These are phyloP conservation scores for Phenoliferia sp. DNA, from an alignment of 1,284 basidiomycete species.

Conservation along the genomic window DNA sequence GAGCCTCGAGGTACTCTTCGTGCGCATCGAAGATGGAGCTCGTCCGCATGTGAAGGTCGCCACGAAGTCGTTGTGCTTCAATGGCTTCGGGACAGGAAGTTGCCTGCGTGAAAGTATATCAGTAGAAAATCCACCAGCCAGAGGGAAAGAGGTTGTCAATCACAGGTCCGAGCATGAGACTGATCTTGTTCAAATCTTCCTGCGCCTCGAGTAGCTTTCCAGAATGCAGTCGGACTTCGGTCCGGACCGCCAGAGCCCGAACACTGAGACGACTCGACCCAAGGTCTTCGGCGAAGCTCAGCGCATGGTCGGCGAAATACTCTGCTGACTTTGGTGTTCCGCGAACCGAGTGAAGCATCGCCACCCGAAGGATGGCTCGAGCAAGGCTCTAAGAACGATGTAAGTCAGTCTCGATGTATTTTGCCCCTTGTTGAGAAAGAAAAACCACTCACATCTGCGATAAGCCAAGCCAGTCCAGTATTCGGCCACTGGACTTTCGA, in stretches of 20 bases:
- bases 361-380: conserved; percentile 58
- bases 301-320: conserved; percentile 70
- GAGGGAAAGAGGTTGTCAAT: not conserved
- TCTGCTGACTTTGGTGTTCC: conserved; percentile 77
- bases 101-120: not conserved
- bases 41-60: conserved; percentile 43
- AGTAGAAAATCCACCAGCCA: not conserved
- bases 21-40: conserved; percentile 54
- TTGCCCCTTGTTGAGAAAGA: too few species aligned
- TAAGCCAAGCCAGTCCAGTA: conserved; percentile 65
- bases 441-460: conserved; percentile 52
- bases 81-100: conserved; percentile 52
- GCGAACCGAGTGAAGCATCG: conserved; percentile 58
- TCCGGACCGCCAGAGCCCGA: conserved; percentile 59
- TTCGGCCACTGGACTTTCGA: not conserved
- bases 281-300: conserved; percentile 60
- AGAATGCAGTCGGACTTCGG: conserved; percentile 63
- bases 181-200: conserved; percentile 36
- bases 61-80: conserved; percentile 59
- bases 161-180: not conserved
- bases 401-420: not conserved
- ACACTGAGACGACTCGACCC: conserved; percentile 61
- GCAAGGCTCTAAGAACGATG: conserved; percentile 50
- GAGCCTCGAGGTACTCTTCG: conserved; percentile 44
- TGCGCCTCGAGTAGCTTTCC: conserved; percentile 56